Evolutionary conservation across 495 filamentous ascomycete species (phyloP).

Genomic region (Aspergillus campestris): DNA sequence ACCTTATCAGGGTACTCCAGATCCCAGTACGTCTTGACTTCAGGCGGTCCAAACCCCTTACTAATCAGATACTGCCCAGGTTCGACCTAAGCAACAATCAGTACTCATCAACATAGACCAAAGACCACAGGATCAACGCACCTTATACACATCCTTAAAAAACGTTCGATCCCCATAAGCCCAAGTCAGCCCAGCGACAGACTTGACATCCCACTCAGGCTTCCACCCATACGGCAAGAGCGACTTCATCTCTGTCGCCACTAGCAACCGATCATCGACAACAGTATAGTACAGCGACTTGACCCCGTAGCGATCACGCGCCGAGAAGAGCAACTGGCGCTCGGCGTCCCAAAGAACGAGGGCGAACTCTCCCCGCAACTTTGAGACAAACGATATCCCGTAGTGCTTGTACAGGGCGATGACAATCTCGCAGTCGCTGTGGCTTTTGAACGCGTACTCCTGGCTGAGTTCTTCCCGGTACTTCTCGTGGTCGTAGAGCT

Average conservation of each 20-base stretch:
- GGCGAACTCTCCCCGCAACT: slow-evolving; percentile 45
- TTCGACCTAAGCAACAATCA: slow-evolving; percentile 5
- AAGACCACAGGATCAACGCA: slow-evolving; percentile 21
- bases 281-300: slow-evolving; percentile 45
- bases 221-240: slow-evolving; percentile 38
- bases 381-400: slow-evolving; percentile 33
- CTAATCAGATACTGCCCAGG: slow-evolving; percentile 15
- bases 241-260: slow-evolving; percentile 38
- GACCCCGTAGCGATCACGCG: slow-evolving; percentile 45
- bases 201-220: slow-evolving; percentile 40
- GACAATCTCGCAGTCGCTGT: slow-evolving; percentile 40
- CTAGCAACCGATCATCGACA: slow-evolving; percentile 21
- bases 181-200: slow-evolving; percentile 30
- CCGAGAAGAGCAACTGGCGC: slow-evolving; percentile 29
- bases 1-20: slow-evolving; percentile 40
- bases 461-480: slow-evolving; percentile 24
- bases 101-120: not conserved
- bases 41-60: slow-evolving; percentile 16
- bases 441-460: slow-evolving; percentile 33
- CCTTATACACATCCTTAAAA: slow-evolving; percentile 33
- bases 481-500: slow-evolving; percentile 42
- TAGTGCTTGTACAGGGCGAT: slow-evolving; percentile 42
- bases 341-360: slow-evolving; percentile 39
- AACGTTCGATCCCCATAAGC: slow-evolving; percentile 29
- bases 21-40: slow-evolving; percentile 39